phyloP scores from a whole-genome alignment of 805 yeast species.

The Saccharomycopsis malanga region DNA sequence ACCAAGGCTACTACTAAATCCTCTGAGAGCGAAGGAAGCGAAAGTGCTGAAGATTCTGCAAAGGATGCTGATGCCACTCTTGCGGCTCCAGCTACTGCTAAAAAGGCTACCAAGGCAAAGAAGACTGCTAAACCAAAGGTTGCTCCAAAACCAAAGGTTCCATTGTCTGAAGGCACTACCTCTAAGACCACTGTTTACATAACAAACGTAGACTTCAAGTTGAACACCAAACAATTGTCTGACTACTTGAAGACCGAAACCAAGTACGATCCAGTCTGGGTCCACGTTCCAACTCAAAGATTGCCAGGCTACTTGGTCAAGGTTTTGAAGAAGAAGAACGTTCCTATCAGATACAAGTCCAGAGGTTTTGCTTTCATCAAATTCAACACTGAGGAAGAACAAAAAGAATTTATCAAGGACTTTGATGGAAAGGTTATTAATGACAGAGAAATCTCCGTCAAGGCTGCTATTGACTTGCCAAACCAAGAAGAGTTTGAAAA shows the following conservation, averaged over 20 bases:
- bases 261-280: conserved; percentile 44
- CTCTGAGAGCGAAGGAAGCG: background rate
- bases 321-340: conserved; percentile 39
- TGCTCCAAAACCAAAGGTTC: conserved; percentile 20
- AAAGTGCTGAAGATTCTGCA: background rate
- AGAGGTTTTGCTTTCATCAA: conserved; percentile 63
- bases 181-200: conserved; percentile 56
- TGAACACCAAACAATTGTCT: conserved; percentile 39
- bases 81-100: conserved; percentile 18
- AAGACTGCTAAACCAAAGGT: conserved; percentile 5
- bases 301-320: conserved; percentile 39
- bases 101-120: conserved; percentile 17
- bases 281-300: conserved; percentile 49
- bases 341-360: conserved; percentile 39
- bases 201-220: conserved; percentile 49
- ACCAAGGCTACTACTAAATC: conserved; percentile 3
- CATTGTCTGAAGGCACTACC: conserved; percentile 43
- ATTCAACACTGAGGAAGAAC: conserved; percentile 52
- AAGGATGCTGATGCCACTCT: background rate
- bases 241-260: conserved; percentile 35
- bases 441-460: conserved; percentile 61
- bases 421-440: conserved; percentile 59
- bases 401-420: conserved; percentile 53
- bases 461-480: conserved; percentile 62
- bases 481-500: conserved; percentile 12